Evolutionary conservation across 2,329 filamentous ascomycete genomes (phyloP).

Genomic region (Cladosporium sp.): DNA sequence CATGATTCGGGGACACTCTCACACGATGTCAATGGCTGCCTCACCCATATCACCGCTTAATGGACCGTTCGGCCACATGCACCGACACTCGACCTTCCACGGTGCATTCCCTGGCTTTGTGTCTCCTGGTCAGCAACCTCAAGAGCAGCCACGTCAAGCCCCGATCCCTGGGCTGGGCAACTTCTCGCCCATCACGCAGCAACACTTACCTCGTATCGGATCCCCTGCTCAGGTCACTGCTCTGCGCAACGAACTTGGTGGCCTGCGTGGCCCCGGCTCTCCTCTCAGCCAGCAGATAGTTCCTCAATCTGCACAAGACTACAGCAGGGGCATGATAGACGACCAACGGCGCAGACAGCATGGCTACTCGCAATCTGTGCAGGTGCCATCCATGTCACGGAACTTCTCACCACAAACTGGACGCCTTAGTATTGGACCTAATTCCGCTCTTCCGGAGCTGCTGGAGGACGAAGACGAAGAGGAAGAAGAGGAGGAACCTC

Average conservation of each 20-base stretch:
- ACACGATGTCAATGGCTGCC: slow-evolving; percentile 57
- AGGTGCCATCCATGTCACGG: slow-evolving; percentile 17
- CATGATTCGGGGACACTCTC: slow-evolving; percentile 33
- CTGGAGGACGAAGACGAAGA: slow-evolving; percentile 69
- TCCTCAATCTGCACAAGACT: slow-evolving; percentile 26
- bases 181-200: slow-evolving; percentile 19
- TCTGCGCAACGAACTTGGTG: slow-evolving; percentile 26
- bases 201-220: slow-evolving; percentile 35
- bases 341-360: slow-evolving; percentile 45
- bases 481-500: slow-evolving; percentile 26
- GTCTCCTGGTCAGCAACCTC: slow-evolving; percentile 8
- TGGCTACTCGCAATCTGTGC: slow-evolving; percentile 34
- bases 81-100: slow-evolving; percentile 65
- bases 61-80: slow-evolving; percentile 55
- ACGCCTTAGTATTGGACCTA: slow-evolving; percentile 45
- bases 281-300: slow-evolving; percentile 49
- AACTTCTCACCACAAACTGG: slow-evolving; percentile 42
- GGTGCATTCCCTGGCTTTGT: slow-evolving; percentile 11
- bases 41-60: slow-evolving; percentile 69
- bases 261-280: slow-evolving; percentile 48
- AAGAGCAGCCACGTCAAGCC: slow-evolving; percentile 12
- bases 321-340: slow-evolving; percentile 40
- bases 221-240: slow-evolving; percentile 42
- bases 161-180: slow-evolving; percentile 14
- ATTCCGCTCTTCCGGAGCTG: slow-evolving; percentile 60